Conservation (phyloP, 345 rosid species). For the Clausena lansium region DNA sequence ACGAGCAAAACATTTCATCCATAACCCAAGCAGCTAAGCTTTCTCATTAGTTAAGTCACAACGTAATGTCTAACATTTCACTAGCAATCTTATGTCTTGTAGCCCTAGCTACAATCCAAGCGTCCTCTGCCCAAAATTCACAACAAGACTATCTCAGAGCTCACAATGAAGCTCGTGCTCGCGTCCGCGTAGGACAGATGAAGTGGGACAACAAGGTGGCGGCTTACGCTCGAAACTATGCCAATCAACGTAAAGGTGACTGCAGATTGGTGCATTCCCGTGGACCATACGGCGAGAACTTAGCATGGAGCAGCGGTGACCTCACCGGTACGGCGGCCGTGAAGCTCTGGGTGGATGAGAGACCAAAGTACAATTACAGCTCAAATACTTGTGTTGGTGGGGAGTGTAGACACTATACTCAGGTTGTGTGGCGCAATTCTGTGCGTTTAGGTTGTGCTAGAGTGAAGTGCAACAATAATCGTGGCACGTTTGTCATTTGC, state of each 20-base stretch:
- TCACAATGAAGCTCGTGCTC: conserved; percentile 48
- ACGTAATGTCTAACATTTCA: neutral
- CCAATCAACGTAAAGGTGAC: conserved; percentile 25
- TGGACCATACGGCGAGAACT: conserved; percentile 66
- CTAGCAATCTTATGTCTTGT: neutral
- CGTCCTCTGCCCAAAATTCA: conserved; percentile 28
- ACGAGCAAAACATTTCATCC: neutral
- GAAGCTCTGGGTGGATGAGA: conserved; percentile 55
- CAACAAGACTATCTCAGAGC: conserved; percentile 40
- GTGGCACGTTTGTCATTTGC: conserved; percentile 48
- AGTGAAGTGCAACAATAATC: conserved; percentile 41
- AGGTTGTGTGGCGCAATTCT: conserved; percentile 66
- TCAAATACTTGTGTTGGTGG: conserved; percentile 48
- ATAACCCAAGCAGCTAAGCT: neutral
- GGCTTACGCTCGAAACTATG: conserved; percentile 41
- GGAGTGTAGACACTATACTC: conserved; percentile 66
- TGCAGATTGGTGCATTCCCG: conserved; percentile 56
- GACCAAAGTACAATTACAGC: conserved; percentile 36
- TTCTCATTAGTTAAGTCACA: neutral
- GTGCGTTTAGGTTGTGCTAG: conserved; percentile 62
- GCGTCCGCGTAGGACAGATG: conserved; percentile 38
- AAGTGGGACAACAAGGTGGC: conserved; percentile 48
- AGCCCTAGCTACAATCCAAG: neutral
- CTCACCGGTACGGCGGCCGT: conserved; percentile 44
- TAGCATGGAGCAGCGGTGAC: conserved; percentile 44